A percentile compares a stretch with the other conserved stretches of the same genome.
These are phyloP conservation scores for Diaporthe ilicicola DNA, from an alignment of 2,329 filamentous ascomycete species.

Conservation along the genomic window DNA sequence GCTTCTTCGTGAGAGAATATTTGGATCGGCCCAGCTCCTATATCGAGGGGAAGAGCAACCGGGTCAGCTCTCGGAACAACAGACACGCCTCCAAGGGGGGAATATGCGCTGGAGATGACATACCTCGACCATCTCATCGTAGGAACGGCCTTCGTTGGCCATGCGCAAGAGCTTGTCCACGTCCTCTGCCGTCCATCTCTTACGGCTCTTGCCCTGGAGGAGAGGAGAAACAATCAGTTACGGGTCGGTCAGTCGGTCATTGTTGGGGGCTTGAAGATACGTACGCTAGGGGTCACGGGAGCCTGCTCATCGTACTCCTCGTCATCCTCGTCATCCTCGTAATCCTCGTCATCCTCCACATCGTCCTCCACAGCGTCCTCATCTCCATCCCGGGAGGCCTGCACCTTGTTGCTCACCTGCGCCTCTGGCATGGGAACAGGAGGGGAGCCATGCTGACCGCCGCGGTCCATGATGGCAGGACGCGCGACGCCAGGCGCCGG, in stretches of 20 bases:
- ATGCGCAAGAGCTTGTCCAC: not conserved
- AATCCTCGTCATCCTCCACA: too few species aligned
- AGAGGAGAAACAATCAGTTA: not conserved
- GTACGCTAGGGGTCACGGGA: not conserved
- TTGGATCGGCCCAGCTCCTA: too few species aligned
- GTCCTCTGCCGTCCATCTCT: not conserved
- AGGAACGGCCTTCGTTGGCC: not conserved
- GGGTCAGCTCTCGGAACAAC: not conserved
- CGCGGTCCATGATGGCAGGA: too few species aligned
- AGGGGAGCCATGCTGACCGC: too few species aligned
- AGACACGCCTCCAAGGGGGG: not conserved
- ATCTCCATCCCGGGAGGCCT: not conserved
- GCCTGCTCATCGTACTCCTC: too few species aligned
- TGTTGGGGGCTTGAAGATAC: not conserved
- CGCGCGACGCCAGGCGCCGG: too few species aligned
- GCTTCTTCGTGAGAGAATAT: not conserved
- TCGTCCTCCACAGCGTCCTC: too few species aligned
- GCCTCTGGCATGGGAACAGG: too few species aligned
- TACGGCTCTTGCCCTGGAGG: not conserved
- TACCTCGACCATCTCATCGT: not conserved
- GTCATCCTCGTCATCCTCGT: too few species aligned
- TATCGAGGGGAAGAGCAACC: too few species aligned
- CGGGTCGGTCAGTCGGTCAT: too few species aligned
- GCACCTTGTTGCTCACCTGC: not conserved
- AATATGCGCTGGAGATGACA: not conserved